Percentiles rank a stretch among this genome's conserved stretches.
Evolutionary conservation across 2,329 filamentous ascomycete genomes (phyloP).

Genomic region (Cercospora canescens): DNA sequence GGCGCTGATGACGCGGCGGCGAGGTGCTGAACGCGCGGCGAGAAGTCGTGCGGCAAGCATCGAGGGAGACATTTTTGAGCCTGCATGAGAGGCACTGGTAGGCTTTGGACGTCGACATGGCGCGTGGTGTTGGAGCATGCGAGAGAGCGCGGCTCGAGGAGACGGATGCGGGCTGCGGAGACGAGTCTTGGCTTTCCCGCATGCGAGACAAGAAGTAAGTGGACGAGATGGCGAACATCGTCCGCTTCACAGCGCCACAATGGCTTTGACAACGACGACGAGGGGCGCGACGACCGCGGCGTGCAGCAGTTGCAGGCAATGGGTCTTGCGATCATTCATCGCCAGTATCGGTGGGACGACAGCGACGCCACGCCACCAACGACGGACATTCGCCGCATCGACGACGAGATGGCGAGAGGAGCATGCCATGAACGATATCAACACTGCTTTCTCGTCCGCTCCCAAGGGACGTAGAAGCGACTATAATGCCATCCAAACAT

Average conservation of each 20-base stretch:
- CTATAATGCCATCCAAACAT: background rate
- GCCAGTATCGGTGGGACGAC: slow-evolving; percentile 28
- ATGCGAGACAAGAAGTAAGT: background rate
- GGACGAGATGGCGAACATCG: background rate
- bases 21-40: slow-evolving; percentile 45
- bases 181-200: slow-evolving; percentile 9
- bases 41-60: slow-evolving; percentile 16
- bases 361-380: slow-evolving; percentile 9
- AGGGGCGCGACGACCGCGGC: slow-evolving; percentile 16
- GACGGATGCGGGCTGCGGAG: slow-evolving; percentile 1
- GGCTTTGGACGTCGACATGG: slow-evolving; percentile 30
- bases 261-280: slow-evolving; percentile 21
- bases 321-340: slow-evolving; percentile 33
- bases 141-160: background rate
- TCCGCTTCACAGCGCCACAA: background rate
- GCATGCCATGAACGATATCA: slow-evolving; percentile 27
- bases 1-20: slow-evolving; percentile 39
- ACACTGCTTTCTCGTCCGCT: slow-evolving; percentile 10
- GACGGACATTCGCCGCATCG: slow-evolving; percentile 25
- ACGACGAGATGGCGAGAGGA: slow-evolving; percentile 19
- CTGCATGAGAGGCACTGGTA: slow-evolving; percentile 38
- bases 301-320: slow-evolving; percentile 30
- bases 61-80: slow-evolving; percentile 21
- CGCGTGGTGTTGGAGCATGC: background rate
- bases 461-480: background rate